These are phyloP conservation scores for Plasmodium gallinaceum DNA, from an alignment of 169 alveolate genomes.

Conservation along the genomic window DNA sequence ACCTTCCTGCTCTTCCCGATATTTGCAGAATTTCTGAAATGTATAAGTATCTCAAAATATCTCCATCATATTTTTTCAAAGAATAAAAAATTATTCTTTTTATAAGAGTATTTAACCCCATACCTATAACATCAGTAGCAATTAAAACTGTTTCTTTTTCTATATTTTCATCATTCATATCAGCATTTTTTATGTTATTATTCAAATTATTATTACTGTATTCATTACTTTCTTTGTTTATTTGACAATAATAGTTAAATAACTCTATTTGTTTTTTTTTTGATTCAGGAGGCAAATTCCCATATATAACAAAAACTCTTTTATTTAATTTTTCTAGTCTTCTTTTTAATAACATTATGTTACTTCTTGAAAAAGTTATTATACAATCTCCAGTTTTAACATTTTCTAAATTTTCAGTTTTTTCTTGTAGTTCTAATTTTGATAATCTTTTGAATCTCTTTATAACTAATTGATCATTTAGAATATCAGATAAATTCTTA, in stretches of 20 bases:
- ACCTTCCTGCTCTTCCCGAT: conserved; percentile 96
- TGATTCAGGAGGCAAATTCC: conserved; percentile 92
- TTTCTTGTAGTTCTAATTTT: conserved; percentile 76
- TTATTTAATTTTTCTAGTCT: conserved; percentile 78
- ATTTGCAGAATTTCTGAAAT: conserved; percentile 90
- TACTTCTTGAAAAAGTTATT: conserved; percentile 89
- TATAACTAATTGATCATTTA: conserved; percentile 72
- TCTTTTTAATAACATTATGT: conserved; percentile 79
- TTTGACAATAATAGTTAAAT: conserved; percentile 71
- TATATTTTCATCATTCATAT: conserved; percentile 63
- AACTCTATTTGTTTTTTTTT: conserved; percentile 83
- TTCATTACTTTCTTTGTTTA: not conserved
- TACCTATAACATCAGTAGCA: conserved; percentile 96
- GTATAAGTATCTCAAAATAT: conserved; percentile 78
- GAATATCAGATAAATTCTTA: conserved; percentile 17
- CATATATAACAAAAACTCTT: conserved; percentile 88
- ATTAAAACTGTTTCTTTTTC: conserved; percentile 83
- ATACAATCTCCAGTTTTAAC: conserved; percentile 94
- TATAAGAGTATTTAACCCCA: conserved; percentile 93
- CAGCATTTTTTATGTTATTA: conserved; percentile 60
- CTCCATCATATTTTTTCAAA: conserved; percentile 85
- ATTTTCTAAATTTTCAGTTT: conserved; percentile 78
- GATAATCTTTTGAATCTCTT: conserved; percentile 78
- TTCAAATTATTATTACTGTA: not conserved
- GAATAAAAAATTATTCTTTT: conserved; percentile 90